Base-by-base conservation (phyloP, 768 basidiomycete genomes). In the Cubamyces sp. region DNA sequence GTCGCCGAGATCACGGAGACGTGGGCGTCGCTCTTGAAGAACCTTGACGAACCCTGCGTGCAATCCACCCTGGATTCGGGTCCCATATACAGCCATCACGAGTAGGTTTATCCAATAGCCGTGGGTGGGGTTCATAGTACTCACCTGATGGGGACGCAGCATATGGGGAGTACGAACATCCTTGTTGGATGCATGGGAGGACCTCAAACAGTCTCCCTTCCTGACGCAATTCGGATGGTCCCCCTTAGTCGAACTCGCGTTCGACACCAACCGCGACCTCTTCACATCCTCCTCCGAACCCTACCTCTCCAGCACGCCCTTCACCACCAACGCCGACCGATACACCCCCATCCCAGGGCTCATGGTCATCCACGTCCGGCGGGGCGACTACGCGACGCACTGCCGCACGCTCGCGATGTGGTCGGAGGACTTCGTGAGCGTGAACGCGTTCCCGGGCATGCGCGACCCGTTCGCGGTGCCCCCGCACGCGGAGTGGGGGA, bases 381-480 rank as follows among this genome's bases (percentile, higher is more conserved):
- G 58, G 30, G 63, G 63, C 28, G 63, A 64, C 58, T 64, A 60
- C 63, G 39, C 26, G 25, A 28, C 21, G 54, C 63, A 64, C 43
- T 64, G 63, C 54, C 46, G 50, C 19, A 51, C 50, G 45, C 63
- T 64, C 53, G 58, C 74, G 0, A 67, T 73, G 34, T 79, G 76
- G 74, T 65, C 64, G 14, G 73, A 81, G 14, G 63, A 65, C 5
- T 86, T 75, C 70, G 80, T 76, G 45, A 82, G 82, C 1, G 84
- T 84, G 74, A 86, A 84, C 71, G 71, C 76, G 23, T 83, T 87
- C 57, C 78, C 81, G 0, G 73, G 73, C 15, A 74, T 87, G 5
- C 77, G 76, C 0, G 85, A 85, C 65, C 76, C 71, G 18, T 84
- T 81, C 67, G 37, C 47, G 37, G 62, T 73, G 0, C 75, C 75